Base-by-base conservation (phyloP, 1,284 basidiomycete species). In the Rhodotorula sp. region DNA sequence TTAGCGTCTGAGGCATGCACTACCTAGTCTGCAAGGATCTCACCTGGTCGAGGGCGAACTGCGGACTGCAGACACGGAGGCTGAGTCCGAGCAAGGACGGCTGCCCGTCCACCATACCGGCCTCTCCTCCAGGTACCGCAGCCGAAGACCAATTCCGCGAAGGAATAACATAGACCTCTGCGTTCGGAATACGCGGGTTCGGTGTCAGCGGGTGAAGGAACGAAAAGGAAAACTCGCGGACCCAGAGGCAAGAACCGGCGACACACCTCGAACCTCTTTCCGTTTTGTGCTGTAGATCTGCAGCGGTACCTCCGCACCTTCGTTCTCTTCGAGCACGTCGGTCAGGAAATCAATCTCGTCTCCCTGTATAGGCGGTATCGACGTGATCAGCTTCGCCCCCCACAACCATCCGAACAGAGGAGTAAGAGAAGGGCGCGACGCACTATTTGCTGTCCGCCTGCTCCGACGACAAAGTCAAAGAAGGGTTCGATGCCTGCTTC, bases 391-490 rank as follows among this genome's bases (percentile, higher is more conserved):
- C 8, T n/a, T 30, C 37, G 37, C 37, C 37, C 30, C 18, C 33
- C 45, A n/a, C 48, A 46, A 10, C 1, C n/a, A 6, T 30, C 29
- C n/a, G 46, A 17, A 30, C 62, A 22, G 44, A 62, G n/a, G 56
- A 57, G 46, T 33, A 48, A 24, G n/a, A 5, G 24, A 2, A 42
- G 6, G 44, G 22, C 4, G 6, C 18, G 1, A 62, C 74, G 54
- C 48, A 76, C 76, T 26, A 78, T 55, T 8, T 72, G 70, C 17
- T 59, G 85, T 45, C 89, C 88, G 79, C 92, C 88, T 69, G 94
- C 90, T 24, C 95, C 95, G 54, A 97, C 88, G 46, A 97, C 87
- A 80, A 96, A 98, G 83, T 98, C 95, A 79, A 99, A 99, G 83
- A 94, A 96, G 0, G 95, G 91, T 79, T 98, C 94, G 58, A 98